A percentile compares a stretch with the other conserved stretches of the same genome.
phyloP scores from a whole-genome alignment of 2,329 filamentous ascomycete species.

The Neonectria coccinea region DNA sequence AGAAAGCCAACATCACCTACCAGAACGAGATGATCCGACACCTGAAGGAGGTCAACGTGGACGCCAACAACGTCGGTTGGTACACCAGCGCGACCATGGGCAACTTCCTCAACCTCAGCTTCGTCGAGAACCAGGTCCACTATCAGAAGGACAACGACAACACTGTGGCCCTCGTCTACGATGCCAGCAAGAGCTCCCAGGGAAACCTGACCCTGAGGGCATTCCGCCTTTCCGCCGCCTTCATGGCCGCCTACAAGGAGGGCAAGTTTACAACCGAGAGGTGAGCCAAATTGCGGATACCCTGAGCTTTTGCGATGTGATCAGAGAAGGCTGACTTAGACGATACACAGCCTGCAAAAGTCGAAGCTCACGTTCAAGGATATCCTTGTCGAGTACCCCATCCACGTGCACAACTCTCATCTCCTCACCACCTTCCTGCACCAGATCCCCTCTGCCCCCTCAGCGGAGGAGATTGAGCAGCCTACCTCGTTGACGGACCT shows the following conservation, averaged over 20 bases:
- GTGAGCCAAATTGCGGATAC: constrained; percentile 62
- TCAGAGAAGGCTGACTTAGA: constrained; percentile 31
- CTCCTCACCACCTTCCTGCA: constrained; percentile 95
- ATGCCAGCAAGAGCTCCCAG: constrained; percentile 94
- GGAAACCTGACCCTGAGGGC: constrained; percentile 90
- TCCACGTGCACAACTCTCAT: constrained; percentile 95
- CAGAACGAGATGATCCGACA: constrained; percentile 98
- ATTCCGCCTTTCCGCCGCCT: constrained; percentile 87
- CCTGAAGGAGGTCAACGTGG: constrained; percentile 96
- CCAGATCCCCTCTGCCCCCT: constrained; percentile 79
- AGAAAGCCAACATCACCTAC: constrained; percentile 89
- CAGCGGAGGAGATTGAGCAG: constrained; percentile 75
- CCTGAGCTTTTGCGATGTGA: background rate
- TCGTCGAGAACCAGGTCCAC: constrained; percentile 97
- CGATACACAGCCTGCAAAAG: constrained; percentile 81
- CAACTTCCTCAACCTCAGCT: constrained; percentile 94
- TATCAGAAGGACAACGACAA: constrained; percentile 96
- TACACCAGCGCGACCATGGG: constrained; percentile 99
- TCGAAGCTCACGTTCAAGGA: constrained; percentile 94
- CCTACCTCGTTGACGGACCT: constrained; percentile 85
- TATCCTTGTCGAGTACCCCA: constrained; percentile 89
- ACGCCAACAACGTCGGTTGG: constrained; percentile 98
- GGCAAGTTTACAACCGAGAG: constrained; percentile 96
- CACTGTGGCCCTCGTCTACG: constrained; percentile 91
- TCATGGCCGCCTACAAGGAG: constrained; percentile 95